Evolutionary conservation across 768 basidiomycete species (phyloP).

Genomic region (Leucocoprinus birnbaumii): DNA sequence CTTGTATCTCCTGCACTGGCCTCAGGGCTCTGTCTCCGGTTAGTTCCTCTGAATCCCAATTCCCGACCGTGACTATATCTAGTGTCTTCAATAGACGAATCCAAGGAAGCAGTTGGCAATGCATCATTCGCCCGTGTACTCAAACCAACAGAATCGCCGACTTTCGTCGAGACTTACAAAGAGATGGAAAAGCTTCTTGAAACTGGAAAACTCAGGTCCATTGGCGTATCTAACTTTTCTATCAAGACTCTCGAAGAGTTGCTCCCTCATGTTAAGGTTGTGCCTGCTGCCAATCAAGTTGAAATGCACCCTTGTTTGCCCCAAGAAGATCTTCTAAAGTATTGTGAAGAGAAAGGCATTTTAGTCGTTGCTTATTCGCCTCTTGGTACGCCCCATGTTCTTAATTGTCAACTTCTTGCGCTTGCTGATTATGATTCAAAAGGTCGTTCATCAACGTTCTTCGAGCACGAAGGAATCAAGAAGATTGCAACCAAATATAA

Average conservation of each 20-base stretch:
- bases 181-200: conserved; percentile 26
- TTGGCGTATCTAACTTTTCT: conserved; percentile 61
- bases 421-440: too few relatives aligned
- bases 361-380: conserved; percentile 49
- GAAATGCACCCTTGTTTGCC: conserved; percentile 57
- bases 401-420: neutral
- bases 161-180: conserved; percentile 22
- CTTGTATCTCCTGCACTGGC: conserved; percentile 30
- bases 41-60: neutral
- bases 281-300: conserved; percentile 56
- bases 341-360: conserved; percentile 47
- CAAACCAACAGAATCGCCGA: conserved; percentile 20
- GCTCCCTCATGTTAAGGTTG: conserved; percentile 39
- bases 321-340: conserved; percentile 44
- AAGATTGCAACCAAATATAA: conserved; percentile 30
- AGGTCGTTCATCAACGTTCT: conserved; percentile 24
- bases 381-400: conserved; percentile 26
- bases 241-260: conserved; percentile 39
- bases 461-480: conserved; percentile 29
- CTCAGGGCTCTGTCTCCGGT: conserved; percentile 13
- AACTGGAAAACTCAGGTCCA: conserved; percentile 38
- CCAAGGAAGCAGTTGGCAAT: neutral
- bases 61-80: neutral
- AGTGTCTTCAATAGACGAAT: neutral
- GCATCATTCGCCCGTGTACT: conserved; percentile 11